phyloP scores from a whole-genome alignment of 2,329 filamentous ascomycete genomes.

The Verticillium nonalfalfae region DNA sequence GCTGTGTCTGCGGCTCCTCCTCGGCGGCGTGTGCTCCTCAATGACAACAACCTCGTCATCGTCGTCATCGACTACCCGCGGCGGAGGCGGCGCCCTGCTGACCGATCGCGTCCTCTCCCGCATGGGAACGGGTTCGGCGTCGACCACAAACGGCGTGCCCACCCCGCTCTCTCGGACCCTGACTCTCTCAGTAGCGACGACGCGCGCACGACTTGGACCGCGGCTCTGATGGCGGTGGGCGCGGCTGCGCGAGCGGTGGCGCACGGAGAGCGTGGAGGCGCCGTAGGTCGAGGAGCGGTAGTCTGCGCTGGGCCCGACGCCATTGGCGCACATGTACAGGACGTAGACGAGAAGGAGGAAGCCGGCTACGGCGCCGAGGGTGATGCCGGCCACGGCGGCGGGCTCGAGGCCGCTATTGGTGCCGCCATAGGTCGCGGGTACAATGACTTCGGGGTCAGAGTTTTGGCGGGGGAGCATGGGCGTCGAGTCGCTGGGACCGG shows the following conservation, averaged over 20 bases:
- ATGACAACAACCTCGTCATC: constrained; percentile 32
- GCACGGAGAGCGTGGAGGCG: constrained; percentile 14
- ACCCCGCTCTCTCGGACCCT: constrained; percentile 14
- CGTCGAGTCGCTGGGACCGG: neutral
- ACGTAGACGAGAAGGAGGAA: constrained; percentile 48
- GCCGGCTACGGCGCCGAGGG: constrained; percentile 38
- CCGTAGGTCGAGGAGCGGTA: constrained; percentile 12
- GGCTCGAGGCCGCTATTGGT: constrained; percentile 30
- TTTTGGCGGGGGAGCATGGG: constrained; percentile 9
- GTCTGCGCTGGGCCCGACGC: constrained; percentile 24
- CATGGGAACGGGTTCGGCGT: constrained; percentile 15
- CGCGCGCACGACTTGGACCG: constrained; percentile 7
- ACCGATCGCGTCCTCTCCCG: constrained; percentile 5
- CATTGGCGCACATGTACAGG: constrained; percentile 41
- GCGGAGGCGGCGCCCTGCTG: constrained; percentile 18
- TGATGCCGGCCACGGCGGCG: constrained; percentile 35
- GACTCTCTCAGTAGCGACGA: constrained; percentile 21
- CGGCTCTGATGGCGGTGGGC: constrained; percentile 5
- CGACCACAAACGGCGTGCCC: constrained; percentile 17
- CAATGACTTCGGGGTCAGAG: constrained; percentile 15
- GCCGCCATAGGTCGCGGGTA: constrained; percentile 27
- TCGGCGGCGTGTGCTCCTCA: constrained; percentile 25
- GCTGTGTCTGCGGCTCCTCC: constrained; percentile 16
- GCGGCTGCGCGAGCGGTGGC: constrained; percentile 8
- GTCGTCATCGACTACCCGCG: constrained; percentile 18